A percentile compares a stretch with the other conserved stretches of the same genome.
These are phyloP conservation scores for Mycena vulgaris DNA, from an alignment of 768 basidiomycete genomes.

Conservation along the genomic window DNA sequence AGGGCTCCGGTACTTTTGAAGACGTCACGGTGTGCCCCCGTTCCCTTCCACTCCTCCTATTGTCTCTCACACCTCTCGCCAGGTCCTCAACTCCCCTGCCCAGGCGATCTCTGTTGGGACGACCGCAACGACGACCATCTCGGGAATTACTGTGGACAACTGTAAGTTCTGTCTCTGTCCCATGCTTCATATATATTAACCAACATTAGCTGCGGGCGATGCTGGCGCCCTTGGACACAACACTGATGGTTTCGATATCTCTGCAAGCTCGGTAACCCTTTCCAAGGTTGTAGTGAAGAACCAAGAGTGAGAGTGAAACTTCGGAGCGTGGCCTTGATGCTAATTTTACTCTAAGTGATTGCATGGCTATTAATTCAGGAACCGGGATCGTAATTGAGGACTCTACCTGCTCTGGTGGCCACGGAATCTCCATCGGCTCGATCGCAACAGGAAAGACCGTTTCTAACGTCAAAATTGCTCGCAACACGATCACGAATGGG, in stretches of 20 bases:
- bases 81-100: constrained; percentile 34
- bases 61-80: neutral
- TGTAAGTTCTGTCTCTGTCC: neutral
- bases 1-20: constrained; percentile 37
- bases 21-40: constrained; percentile 28
- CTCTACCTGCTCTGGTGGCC: constrained; percentile 62
- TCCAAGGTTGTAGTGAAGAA: constrained; percentile 33
- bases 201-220: constrained; percentile 32
- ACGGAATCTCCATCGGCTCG: constrained; percentile 68
- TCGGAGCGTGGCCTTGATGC: too few relatives aligned
- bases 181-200: neutral
- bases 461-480: constrained; percentile 51
- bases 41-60: neutral
- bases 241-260: constrained; percentile 42
- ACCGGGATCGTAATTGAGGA: constrained; percentile 46
- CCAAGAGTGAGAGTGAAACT: too few relatives aligned
- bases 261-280: constrained; percentile 33
- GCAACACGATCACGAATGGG: constrained; percentile 56
- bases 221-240: constrained; percentile 36
- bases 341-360: too few relatives aligned
- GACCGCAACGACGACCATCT: constrained; percentile 21
- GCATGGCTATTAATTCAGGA: constrained; percentile 39
- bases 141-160: constrained; percentile 34
- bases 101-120: constrained; percentile 39
- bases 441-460: constrained; percentile 54